These are phyloP conservation scores for Plasmodium relictum DNA, from an alignment of 169 alveolate genomes.

Conservation along the genomic window DNA sequence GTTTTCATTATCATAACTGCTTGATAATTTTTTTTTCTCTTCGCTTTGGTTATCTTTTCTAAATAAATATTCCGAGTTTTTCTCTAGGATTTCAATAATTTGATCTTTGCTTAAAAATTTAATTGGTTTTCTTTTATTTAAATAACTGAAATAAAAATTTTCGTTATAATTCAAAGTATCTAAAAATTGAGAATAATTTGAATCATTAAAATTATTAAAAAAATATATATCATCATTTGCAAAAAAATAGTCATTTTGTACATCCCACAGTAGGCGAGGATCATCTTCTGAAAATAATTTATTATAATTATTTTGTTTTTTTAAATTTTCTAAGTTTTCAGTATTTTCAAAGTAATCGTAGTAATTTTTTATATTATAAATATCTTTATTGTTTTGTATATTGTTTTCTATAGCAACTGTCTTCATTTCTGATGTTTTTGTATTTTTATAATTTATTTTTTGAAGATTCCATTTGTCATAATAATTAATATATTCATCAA, in stretches of 20 bases:
- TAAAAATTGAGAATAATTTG: conserved; percentile 20
- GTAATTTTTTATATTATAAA: conserved; percentile 19
- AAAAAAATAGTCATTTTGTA: not conserved
- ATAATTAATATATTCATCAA: conserved; percentile 19
- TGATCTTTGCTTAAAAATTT: conserved; percentile 8
- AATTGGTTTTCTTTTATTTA: conserved; percentile 15
- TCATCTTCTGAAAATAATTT: conserved; percentile 6
- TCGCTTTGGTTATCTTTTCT: not conserved
- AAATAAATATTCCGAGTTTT: too few species aligned
- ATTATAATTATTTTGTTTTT: conserved; percentile 10
- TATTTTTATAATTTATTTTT: conserved; percentile 10
- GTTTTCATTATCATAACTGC: not conserved
- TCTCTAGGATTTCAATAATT: not conserved
- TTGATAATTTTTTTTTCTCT: not conserved
- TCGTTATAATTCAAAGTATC: conserved; percentile 11
- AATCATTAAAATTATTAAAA: conserved; percentile 11
- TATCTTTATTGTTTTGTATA: not conserved
- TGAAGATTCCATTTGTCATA: conserved; percentile 7
- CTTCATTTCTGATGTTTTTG: not conserved
- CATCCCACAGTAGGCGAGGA: conserved; percentile 7
- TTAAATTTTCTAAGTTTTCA: not conserved
- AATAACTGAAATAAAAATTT: conserved; percentile 2
- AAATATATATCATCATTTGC: conserved; percentile 11
- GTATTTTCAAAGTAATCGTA: conserved; percentile 14
- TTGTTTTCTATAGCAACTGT: not conserved